Conservation (phyloP, 345 rosid species). For the Corchorus olitorius region DNA sequence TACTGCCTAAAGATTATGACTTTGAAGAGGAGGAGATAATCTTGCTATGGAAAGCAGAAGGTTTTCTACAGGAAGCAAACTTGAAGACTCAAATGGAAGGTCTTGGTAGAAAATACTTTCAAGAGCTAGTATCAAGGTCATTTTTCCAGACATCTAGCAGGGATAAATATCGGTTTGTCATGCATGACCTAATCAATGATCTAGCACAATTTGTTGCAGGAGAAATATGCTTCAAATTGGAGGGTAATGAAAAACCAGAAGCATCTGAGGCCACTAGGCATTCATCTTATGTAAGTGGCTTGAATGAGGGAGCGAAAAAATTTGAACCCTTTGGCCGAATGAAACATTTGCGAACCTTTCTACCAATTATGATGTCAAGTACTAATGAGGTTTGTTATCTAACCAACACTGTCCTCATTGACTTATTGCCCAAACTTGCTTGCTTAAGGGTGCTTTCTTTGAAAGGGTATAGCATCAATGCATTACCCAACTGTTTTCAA, state of each 20-base stretch:
- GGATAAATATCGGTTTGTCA: conserved; percentile 13
- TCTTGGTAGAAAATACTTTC: conserved; percentile 1
- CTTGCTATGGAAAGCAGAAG: conserved; percentile 39
- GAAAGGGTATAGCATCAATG: background rate
- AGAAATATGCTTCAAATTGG: conserved; percentile 10
- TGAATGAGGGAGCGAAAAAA: background rate
- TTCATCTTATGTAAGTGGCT: conserved; percentile 12
- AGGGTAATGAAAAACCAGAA: background rate
- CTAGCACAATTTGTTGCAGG: conserved; percentile 20
- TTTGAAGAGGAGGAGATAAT: conserved; percentile 18
- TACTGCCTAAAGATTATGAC: conserved; percentile 21
- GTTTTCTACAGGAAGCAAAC: conserved; percentile 1
- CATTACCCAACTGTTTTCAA: conserved; percentile 25
- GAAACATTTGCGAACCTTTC: conserved; percentile 19
- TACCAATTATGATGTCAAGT: conserved; percentile 7
- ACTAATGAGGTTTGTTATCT: background rate
- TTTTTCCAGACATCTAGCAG: conserved; percentile 12
- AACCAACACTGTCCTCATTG: conserved; percentile 8
- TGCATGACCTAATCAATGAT: conserved; percentile 36
- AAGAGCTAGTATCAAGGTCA: background rate
- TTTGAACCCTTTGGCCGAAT: conserved; percentile 5
- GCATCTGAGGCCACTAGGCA: conserved; percentile 11
- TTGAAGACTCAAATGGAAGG: conserved; percentile 6
- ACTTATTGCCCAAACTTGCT: conserved; percentile 15
- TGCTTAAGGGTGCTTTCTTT: conserved; percentile 29